Base-by-base conservation (phyloP, 1,284 basidiomycete species). In the Tilletiopsis washingtonensis region DNA sequence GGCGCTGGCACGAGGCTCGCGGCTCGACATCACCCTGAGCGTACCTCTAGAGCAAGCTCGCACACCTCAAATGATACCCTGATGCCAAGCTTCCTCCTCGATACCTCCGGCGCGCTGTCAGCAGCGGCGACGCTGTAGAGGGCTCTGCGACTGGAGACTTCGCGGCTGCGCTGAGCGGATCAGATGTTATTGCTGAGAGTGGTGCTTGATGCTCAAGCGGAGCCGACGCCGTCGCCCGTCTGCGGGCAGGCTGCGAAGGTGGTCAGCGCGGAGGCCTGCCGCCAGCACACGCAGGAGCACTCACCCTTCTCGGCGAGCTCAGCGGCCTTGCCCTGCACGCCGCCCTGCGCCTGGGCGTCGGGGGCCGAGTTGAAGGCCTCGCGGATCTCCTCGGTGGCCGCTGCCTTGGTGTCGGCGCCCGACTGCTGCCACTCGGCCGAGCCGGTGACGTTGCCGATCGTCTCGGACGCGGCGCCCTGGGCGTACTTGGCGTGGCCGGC, bases 401-500 rank as follows among this genome's bases (percentile, higher is more conserved):
- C 32, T 17, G 32, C 32, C 3, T 34, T 34, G 2, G 32, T 34
- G 32, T 34, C 32, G 2, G 32, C 32, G 40, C 65, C 65, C 47
- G 54, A 43, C 40, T 49, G 39, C 51, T 62, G 56, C 65, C 62
- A 65, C 12, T 59, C 56, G 5, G 50, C 37, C 23, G 59, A 56
- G 21, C 65, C 65, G 37, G 53, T 43, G 20, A 47, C 49, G 54
- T 61, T 60, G 26, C 65, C 65, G 27, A 67, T 57, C 46, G 61
- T 53, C 26, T 26, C 21, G 23, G 6, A 26, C 12, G 23, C 25
- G 32, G 43, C 24, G 15, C 12, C 5, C 3, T 32, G 4, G 43
- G 15, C n/a, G n/a, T 32, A 7, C n/a, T 32, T 34, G 17, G n/a
- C 26, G 12, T 17, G 26, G 23, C 27, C 25, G 29, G 6, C 39